Base-by-base conservation (phyloP, 345 rosid genomes). In the Boechera divaricarpa region DNA sequence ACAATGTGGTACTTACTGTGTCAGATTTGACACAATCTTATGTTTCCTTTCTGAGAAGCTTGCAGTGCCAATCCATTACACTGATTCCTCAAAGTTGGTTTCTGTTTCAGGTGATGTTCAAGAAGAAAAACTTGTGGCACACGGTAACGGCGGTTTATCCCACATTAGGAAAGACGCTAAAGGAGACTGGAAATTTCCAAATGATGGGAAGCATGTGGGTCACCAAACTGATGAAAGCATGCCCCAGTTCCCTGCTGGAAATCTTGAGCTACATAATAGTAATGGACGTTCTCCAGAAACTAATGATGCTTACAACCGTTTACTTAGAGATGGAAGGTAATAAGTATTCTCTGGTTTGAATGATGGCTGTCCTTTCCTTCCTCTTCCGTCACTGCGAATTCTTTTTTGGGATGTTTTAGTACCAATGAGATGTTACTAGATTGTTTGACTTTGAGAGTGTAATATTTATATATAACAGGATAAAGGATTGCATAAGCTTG, bases 271-370 rank as follows among this genome's bases (percentile, higher is more conserved):
- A 75, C 75, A 58, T 53, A 79, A 74, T 64, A 70, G 76, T 26
- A 81, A 81, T 64, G 83, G 67, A 48, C 76, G 81, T 55, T 78
- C 76, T 63, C 70, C 78, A 53, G 68, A 85, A 60, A 71, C 76
- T 42, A 72, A 73, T 38, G 78, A 79, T 70, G 62, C 80, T 56
- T 93, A 93, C 80, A 64, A 90, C 83, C 69, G 67, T 68, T 83
- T 88, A 70, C 83, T 93, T 62, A 83, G 85, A 82, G 82, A 69
- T 44, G 92, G 96, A 72, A 93, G 98, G 97, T 93, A 87, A 83
- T 13, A 39, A 18, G 53, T 64, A 36, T 26, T 67, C 49, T 68
- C 53, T 67, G 63, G 12, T 48, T 59, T 56, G 62, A 56, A 56
- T 38, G 51, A 51, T 79, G 44, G 61, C 32, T 71, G 48, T 60